phyloP scores from a whole-genome alignment of 192 early-diverging fungal genomes.

The Backusella luteola region DNA sequence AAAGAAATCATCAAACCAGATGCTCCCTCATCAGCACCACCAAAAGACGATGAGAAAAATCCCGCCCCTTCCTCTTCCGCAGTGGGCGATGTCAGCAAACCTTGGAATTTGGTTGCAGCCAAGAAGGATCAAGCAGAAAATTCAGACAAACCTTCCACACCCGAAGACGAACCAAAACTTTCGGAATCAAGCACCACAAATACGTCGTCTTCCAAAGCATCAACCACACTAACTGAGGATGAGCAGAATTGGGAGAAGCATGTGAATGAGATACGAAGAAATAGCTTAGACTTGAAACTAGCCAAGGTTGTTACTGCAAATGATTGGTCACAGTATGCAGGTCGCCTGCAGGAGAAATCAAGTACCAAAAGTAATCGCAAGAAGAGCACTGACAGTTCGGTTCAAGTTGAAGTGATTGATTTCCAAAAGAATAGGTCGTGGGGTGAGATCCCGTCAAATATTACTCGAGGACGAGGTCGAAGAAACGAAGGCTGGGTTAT shows the following conservation, averaged over 20 bases:
- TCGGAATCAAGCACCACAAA: background rate
- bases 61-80: background rate
- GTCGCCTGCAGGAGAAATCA: background rate
- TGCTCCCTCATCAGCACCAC: background rate
- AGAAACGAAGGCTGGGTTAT: constrained; percentile 2
- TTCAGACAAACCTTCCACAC: background rate
- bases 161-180: background rate
- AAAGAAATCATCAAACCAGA: background rate
- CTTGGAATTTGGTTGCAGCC: constrained; percentile 8
- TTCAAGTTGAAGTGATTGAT: constrained; percentile 2
- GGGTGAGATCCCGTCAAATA: background rate
- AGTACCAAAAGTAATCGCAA: background rate
- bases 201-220: background rate
- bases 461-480: background rate
- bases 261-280: background rate
- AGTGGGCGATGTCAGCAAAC: background rate
- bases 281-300: background rate
- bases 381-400: background rate
- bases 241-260: constrained; percentile 7
- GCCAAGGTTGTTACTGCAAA: background rate
- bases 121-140: background rate
- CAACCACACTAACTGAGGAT: background rate
- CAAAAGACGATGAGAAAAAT: no score
- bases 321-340: constrained; percentile 8
- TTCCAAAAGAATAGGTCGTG: constrained; percentile 6